Conservation (phyloP, 139 green algal genomes). For the Pedinophyceae sp. region DNA sequence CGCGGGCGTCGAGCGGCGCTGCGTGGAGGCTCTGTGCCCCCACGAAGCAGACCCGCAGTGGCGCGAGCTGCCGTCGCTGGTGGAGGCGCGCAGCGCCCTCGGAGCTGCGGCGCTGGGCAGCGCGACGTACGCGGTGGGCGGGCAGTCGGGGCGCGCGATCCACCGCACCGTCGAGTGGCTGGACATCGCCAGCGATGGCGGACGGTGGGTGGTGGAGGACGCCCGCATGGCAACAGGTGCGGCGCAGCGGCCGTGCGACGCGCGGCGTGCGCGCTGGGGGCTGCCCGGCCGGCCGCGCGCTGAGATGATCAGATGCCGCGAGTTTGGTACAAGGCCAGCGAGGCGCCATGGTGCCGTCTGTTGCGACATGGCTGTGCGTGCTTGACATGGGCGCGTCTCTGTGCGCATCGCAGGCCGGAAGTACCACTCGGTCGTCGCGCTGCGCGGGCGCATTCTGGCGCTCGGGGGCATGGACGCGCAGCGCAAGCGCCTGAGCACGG, state of each 20-base stretch:
- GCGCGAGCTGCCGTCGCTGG: constrained; percentile 15
- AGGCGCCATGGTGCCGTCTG: background rate
- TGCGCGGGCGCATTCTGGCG: constrained; percentile 34
- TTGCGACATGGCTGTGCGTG: background rate
- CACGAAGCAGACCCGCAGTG: constrained; percentile 12
- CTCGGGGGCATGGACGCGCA: constrained; percentile 36
- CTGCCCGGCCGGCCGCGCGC: background rate
- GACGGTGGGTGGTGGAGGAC: constrained; percentile 24
- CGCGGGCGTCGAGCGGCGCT: constrained; percentile 9
- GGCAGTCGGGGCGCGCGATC: constrained; percentile 21
- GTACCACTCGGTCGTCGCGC: constrained; percentile 12
- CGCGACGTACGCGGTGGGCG: constrained; percentile 37
- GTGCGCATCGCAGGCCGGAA: too few relatives aligned
- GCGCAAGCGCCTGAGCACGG: constrained; percentile 13
- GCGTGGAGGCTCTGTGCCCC: constrained; percentile 15
- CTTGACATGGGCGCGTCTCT: background rate
- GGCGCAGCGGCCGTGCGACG: constrained; percentile 45
- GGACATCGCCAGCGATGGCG: constrained; percentile 10
- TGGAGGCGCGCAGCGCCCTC: constrained; percentile 19
- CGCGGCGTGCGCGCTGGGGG: constrained; percentile 13
- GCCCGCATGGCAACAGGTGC: constrained; percentile 10
- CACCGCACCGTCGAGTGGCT: constrained; percentile 27
- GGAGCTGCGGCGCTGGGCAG: constrained; percentile 19
- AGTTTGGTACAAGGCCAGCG: background rate
- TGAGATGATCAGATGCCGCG: background rate